Evolutionary conservation across 2,329 filamentous ascomycete species (phyloP).

Genomic region (Cordyceps tenuipes): DNA sequence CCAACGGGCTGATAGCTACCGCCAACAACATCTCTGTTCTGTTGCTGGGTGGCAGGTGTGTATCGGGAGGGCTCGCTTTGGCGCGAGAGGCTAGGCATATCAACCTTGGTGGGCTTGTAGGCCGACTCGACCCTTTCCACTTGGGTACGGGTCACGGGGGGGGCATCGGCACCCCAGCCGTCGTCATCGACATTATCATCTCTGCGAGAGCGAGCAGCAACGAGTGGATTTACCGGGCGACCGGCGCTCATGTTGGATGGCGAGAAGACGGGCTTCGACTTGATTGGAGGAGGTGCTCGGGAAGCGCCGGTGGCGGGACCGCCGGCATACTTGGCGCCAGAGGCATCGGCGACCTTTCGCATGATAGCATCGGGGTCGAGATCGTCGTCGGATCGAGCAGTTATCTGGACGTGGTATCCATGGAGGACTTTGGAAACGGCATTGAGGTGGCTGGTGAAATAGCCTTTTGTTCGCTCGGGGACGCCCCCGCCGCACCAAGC

Average conservation of each 20-base stretch:
- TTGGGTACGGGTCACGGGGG: constrained; percentile 77
- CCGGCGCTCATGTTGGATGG: constrained; percentile 52
- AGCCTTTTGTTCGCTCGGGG: constrained; percentile 96
- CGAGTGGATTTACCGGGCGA: constrained; percentile 56
- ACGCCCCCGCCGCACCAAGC: constrained; percentile 97
- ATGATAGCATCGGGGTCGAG: constrained; percentile 81
- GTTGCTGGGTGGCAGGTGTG: constrained; percentile 35
- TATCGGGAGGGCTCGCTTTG: constrained; percentile 62
- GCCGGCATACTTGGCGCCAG: constrained; percentile 85
- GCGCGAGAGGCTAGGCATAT: constrained; percentile 76
- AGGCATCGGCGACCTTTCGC: constrained; percentile 89
- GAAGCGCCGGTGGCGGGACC: constrained; percentile 47
- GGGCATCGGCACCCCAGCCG: constrained; percentile 92
- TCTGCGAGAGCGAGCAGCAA: constrained; percentile 54
- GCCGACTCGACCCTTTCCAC: constrained; percentile 87
- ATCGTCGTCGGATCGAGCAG: constrained; percentile 83
- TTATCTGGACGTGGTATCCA: constrained; percentile 96
- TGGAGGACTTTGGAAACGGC: constrained; percentile 88
- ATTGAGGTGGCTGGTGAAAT: constrained; percentile 90
- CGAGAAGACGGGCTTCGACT: constrained; percentile 87
- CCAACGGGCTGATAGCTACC: constrained; percentile 90
- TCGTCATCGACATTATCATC: constrained; percentile 64
- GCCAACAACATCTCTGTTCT: constrained; percentile 59
- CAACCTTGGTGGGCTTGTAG: constrained; percentile 92
- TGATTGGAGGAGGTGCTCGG: constrained; percentile 57